Conservation (phyloP, 2,329 filamentous ascomycete genomes). For the Colletotrichum orbiculare region DNA sequence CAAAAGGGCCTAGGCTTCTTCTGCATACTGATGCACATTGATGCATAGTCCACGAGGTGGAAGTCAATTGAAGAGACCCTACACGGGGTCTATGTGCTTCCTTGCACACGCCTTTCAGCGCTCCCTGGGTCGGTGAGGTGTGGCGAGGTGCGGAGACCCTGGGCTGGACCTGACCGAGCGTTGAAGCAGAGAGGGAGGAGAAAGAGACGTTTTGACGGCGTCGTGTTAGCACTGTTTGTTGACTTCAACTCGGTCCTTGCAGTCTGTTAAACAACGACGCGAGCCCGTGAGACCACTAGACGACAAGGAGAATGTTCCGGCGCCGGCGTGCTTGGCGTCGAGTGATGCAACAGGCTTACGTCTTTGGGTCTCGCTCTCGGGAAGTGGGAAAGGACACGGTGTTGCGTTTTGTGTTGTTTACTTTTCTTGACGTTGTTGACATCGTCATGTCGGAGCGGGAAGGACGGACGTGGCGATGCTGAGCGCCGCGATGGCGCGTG, state of each 20-base stretch:
- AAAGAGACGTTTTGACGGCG: constrained; percentile 13
- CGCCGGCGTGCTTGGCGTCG: background rate
- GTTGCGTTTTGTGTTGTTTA: background rate
- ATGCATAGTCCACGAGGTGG: too few species aligned
- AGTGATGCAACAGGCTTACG: constrained; percentile 25
- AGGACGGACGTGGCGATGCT: too few species aligned
- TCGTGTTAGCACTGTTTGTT: background rate
- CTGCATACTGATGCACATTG: too few species aligned
- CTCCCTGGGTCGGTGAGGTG: background rate
- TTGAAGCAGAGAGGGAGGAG: background rate
- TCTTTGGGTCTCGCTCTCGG: too few species aligned
- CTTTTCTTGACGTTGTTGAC: background rate
- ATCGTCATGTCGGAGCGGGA: too few species aligned
- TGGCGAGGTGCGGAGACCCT: background rate
- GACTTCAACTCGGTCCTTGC: background rate
- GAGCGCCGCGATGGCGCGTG: too few species aligned
- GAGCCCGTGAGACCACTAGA: background rate
- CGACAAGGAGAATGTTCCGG: background rate
- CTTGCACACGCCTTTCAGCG: background rate
- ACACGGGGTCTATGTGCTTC: background rate
- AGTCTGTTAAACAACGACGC: too few species aligned
- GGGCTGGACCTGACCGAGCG: constrained; percentile 26
- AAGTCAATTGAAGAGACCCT: constrained; percentile 9
- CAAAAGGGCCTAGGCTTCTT: too few species aligned
- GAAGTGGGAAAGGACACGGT: background rate